Base-by-base conservation (phyloP, 148 eudicot genomes). In the Beta vulgaris region DNA sequence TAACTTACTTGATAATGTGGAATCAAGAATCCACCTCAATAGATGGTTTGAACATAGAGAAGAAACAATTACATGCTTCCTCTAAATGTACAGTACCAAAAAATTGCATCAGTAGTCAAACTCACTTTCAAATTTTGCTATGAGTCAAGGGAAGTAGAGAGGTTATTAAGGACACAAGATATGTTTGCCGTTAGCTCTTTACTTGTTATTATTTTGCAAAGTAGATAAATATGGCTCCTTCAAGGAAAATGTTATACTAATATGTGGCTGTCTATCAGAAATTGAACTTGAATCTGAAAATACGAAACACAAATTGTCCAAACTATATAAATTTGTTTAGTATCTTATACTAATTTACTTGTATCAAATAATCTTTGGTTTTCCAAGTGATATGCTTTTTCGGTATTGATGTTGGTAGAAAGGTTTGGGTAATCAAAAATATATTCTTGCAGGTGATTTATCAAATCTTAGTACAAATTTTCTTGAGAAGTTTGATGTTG, bases 401-500 rank as follows among this genome's bases (percentile, higher is more conserved):
- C n/a, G n/a, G n/a, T n/a, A n/a, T n/a, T n/a, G n/a, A n/a, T n/a
- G n/a, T n/a, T 21, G 21, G 36, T 61, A 23, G 13, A 46, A 69
- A 42, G 53, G 26, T 29, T 79, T 58, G 48, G 54, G 37, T 10
- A 48, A 31, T 54, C n/a, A n/a, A 10, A 8, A 13, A 14, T 16
- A 16, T 32, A 40, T 73, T 71, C 32, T 67, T 88, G 62, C 88
- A 95, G 99, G 98, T 73, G 91, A 92, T 70, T 59, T 91, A 43
- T 85, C 93, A 28, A 80, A 77, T 79, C 85, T 87, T 60, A 81
- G 76, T 40, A 84, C 73, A 28, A 91, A 91, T 13, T 95, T 89
- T 80, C 89, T 79, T 60, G 84, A 85, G 66, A 91, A 92, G 88
- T 95, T 92, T 71, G 97, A 95, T 87, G 86, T 87, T 69, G 87